These are phyloP conservation scores for Paramyrothecium roridum DNA, from an alignment of 2,329 filamentous ascomycete species.

Conservation along the genomic window DNA sequence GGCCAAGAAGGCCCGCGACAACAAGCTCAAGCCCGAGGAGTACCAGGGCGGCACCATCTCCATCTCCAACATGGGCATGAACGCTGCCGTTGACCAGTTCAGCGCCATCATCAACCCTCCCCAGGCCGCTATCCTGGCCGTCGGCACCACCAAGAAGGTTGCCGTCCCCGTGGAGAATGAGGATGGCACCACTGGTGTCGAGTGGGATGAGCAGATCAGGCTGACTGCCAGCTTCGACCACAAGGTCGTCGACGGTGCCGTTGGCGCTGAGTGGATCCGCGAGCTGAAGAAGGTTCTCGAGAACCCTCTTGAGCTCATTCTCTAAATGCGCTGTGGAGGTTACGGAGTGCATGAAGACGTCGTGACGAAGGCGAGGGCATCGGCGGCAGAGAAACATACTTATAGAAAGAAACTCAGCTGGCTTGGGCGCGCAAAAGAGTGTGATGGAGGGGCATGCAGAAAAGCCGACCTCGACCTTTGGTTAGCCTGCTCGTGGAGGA, in stretches of 20 bases:
- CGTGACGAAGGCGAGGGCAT: slow-evolving; percentile 2
- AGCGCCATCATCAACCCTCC: slow-evolving; percentile 99
- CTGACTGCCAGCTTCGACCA: slow-evolving; percentile 97
- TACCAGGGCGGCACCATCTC: slow-evolving; percentile 99
- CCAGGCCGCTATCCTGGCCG: slow-evolving; percentile 90
- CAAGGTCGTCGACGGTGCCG: slow-evolving; percentile 95
- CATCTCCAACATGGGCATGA: slow-evolving; percentile 99
- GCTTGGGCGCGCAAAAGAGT: slow-evolving; percentile 11
- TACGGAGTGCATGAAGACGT: slow-evolving; percentile 2
- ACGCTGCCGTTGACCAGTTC: slow-evolving; percentile 91
- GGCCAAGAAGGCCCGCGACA: slow-evolving; percentile 90
- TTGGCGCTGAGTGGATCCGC: slow-evolving; percentile 93
- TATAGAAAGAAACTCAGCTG: slow-evolving; percentile 1
- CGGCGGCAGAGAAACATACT: neutral
- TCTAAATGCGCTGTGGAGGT: slow-evolving; percentile 52
- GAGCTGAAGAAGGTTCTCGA: slow-evolving; percentile 97
- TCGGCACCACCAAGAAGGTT: slow-evolving; percentile 95
- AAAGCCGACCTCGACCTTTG: slow-evolving; percentile 4
- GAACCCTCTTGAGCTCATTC: slow-evolving; percentile 91
- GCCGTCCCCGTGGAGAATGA: slow-evolving; percentile 82
- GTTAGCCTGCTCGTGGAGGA: slow-evolving; percentile 7
- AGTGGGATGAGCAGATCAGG: slow-evolving; percentile 96
- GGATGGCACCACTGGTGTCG: slow-evolving; percentile 70
- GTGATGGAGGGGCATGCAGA: slow-evolving; percentile 10
- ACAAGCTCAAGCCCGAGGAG: slow-evolving; percentile 99